Base-by-base conservation (phyloP, 2,329 filamentous ascomycete genomes). In the Pestalotiopsis sp. region DNA sequence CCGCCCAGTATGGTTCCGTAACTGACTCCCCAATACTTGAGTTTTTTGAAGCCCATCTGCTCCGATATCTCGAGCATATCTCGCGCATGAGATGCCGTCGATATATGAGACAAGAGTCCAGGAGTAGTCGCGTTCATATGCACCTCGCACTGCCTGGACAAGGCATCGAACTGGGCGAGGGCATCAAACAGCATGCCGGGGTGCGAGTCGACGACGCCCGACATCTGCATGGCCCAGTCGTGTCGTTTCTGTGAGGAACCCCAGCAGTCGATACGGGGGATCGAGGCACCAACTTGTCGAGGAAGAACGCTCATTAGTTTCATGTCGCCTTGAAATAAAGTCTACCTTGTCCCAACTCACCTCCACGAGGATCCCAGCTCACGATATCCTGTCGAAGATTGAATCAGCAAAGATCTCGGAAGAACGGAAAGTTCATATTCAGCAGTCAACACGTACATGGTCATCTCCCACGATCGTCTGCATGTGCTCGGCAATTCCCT, bases 11-110 rank as follows among this genome's bases (percentile, higher is more conserved):
- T 74, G 7, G 85, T 86, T 11, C 86, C 86, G 70, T 88, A 88
- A 70, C 85, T 87, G 68, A 87, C 84, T 0, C 86, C 86, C 85
- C 85, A 88, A 73, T 86, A 88, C 59, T 78, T 80, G 6, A 86
- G 77, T 75, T 80, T 82, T 3, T 79, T 74, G 65, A 82, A 72
- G 2, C 82, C 83, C 5, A 79, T 78, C 71, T 81, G 77, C 39
- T 81, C 68, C 17, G 85, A 74, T 12, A 86, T 82, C 71, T 83
- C 84, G 0, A 86, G 79, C 81, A 86, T 80, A 69, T 86, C 84
- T 20, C 84, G 76, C 0, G 83, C 84, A 49, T 82, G 79, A 3
- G 81, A 84, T 1, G 81, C 78, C 4, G 83, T 85, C 69, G 83
- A 79, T 11, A 82, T 76, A 69, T 86, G 81, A 4, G 69, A 69